Conservation (phyloP, 805 yeast genomes). For the Huiozyma sinensis region DNA sequence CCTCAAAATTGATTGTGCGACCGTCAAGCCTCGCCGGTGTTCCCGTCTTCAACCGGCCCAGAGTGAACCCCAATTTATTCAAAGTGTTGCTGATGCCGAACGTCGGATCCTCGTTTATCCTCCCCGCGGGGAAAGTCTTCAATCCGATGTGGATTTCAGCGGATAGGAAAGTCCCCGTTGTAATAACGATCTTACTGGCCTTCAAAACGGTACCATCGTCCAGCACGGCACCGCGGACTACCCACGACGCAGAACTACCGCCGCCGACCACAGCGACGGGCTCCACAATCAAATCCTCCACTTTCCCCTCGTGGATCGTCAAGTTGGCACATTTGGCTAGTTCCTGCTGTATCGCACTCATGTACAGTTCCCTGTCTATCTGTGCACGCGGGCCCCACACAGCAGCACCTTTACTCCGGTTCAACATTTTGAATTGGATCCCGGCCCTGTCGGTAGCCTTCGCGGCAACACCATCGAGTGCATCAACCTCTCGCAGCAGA, state of each 20-base stretch:
- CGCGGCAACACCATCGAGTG: conserved; percentile 86
- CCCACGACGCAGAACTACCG: conserved; percentile 12
- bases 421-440: conserved; percentile 78
- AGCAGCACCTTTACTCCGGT: conserved; percentile 80
- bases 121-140: conserved; percentile 72
- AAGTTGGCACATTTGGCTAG: conserved; percentile 48
- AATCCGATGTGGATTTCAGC: conserved; percentile 93
- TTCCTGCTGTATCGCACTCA: conserved; percentile 64
- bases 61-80: conserved; percentile 59
- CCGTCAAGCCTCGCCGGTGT: conserved; percentile 87
- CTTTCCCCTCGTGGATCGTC: conserved; percentile 52
- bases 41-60: conserved; percentile 92
- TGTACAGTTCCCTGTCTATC: conserved; percentile 75
- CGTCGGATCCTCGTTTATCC: conserved; percentile 88
- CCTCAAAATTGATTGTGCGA: conserved; percentile 55
- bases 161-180: conserved; percentile 91
- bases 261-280: neutral
- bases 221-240: conserved; percentile 60
- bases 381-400: conserved; percentile 99
- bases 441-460: conserved; percentile 88
- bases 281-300: conserved; percentile 69
- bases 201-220: conserved; percentile 51
- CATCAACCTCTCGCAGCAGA: conserved; percentile 83
- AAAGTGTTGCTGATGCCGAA: conserved; percentile 80
- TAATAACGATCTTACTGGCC: conserved; percentile 65